Conservation (phyloP, 352 stramenopile genomes). For the Globisporangium parvum region DNA sequence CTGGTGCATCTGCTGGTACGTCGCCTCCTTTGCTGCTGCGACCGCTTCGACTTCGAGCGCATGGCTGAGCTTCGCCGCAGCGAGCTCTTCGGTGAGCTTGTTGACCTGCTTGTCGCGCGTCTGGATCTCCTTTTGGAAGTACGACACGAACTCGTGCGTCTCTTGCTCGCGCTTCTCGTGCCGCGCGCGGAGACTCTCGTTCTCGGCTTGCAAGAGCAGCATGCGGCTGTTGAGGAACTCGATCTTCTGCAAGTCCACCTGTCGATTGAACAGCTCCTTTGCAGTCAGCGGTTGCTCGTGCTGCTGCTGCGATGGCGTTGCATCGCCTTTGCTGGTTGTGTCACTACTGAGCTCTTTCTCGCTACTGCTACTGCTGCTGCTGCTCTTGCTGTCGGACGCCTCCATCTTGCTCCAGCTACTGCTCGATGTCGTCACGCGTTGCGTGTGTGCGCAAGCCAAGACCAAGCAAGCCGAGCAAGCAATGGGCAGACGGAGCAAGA, state of each 20-base stretch:
- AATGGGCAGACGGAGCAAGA: no score
- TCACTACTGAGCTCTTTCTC: not conserved
- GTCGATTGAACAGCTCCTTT: constrained; percentile 54
- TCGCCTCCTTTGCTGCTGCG: constrained; percentile 36
- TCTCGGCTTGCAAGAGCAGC: constrained; percentile 62
- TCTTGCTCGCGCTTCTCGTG: constrained; percentile 89
- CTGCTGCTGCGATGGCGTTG: not conserved
- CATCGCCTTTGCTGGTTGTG: not conserved
- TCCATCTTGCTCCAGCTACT: constrained; percentile 10
- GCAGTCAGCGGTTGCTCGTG: constrained; percentile 16
- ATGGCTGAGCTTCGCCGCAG: constrained; percentile 48
- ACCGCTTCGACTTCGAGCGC: constrained; percentile 51
- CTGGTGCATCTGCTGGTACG: constrained; percentile 40
- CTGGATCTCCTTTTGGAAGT: constrained; percentile 92
- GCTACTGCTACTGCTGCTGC: not conserved
- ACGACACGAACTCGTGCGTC: constrained; percentile 92
- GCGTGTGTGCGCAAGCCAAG: not conserved
- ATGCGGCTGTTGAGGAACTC: constrained; percentile 56
- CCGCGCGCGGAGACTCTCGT: constrained; percentile 65
- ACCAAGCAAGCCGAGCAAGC: not conserved
- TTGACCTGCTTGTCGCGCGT: constrained; percentile 66
- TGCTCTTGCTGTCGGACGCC: constrained; percentile 1
- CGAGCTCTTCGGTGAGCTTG: constrained; percentile 81
- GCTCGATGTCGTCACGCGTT: no score
- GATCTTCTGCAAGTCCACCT: constrained; percentile 61